Conservation (phyloP, 352 stramenopile species). For the Stramenopiles sp. region DNA sequence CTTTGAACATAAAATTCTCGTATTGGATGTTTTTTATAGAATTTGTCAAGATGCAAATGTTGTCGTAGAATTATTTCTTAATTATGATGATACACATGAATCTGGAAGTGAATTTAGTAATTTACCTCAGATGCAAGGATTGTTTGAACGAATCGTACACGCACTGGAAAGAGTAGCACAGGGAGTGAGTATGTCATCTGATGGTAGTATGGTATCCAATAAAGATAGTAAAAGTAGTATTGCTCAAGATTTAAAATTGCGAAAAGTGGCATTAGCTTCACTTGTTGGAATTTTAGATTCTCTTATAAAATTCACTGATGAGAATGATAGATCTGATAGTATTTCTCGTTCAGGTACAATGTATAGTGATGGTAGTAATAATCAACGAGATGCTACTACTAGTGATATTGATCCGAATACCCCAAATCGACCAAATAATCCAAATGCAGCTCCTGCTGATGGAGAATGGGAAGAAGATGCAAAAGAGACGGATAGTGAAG, state of each 20-base stretch:
- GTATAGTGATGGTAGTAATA: background rate
- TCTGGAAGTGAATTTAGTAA: no score
- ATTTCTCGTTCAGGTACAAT: no score
- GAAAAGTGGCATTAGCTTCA: slow-evolving; percentile 15
- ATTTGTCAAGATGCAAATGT: slow-evolving; percentile 68
- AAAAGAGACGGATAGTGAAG: slow-evolving; percentile 6
- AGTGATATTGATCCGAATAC: background rate
- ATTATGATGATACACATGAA: slow-evolving; percentile 97
- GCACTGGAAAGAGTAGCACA: slow-evolving; percentile 73
- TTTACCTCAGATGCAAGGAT: slow-evolving; percentile 55
- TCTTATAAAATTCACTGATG: slow-evolving; percentile 14
- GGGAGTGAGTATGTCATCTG: no score
- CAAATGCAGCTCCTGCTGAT: slow-evolving; percentile 6
- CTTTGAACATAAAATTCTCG: slow-evolving; percentile 40
- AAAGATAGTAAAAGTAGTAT: slow-evolving; percentile 13
- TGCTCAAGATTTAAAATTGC: slow-evolving; percentile 12
- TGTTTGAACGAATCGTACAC: slow-evolving; percentile 91
- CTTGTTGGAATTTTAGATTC: slow-evolving; percentile 15
- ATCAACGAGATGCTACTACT: background rate
- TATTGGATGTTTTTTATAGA: slow-evolving; percentile 73
- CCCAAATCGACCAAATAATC: no score
- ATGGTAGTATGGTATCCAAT: slow-evolving; percentile 7
- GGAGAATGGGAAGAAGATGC: background rate
- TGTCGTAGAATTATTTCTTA: slow-evolving; percentile 90
- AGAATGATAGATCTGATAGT: no score